Evolutionary conservation across 768 basidiomycete species (phyloP).

Genomic region (Mycena floridula): DNA sequence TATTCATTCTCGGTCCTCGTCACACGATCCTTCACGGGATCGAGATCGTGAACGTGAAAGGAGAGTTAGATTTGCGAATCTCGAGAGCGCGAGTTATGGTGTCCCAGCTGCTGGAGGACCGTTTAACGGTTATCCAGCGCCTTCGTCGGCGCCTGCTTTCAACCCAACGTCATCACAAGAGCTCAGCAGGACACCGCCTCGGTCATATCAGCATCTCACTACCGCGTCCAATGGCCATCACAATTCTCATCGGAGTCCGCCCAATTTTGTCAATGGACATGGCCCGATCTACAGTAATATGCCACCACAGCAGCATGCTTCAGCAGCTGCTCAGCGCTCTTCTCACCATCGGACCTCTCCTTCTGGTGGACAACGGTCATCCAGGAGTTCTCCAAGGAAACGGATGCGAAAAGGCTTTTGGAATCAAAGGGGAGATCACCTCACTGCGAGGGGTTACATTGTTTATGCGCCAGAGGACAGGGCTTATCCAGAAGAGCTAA

Average conservation of each 20-base stretch:
- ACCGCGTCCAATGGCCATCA: conserved; percentile 7
- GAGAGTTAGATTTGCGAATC: too few relatives aligned
- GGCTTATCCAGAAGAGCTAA: conserved; percentile 57
- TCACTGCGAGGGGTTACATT: conserved; percentile 45
- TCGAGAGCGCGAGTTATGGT: too few relatives aligned
- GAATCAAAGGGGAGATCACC: too few relatives aligned
- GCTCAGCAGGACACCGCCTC: too few relatives aligned
- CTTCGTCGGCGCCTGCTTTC: too few relatives aligned
- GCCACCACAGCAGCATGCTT: background rate
- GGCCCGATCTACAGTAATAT: background rate
- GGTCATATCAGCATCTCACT: too few relatives aligned
- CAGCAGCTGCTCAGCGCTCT: background rate
- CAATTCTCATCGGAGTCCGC: conserved; percentile 1
- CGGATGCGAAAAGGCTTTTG: conserved; percentile 55
- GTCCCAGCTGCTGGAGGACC: too few relatives aligned
- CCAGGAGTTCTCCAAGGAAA: conserved; percentile 10
- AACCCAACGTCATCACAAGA: too few relatives aligned
- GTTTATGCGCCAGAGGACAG: conserved; percentile 57
- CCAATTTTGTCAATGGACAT: background rate
- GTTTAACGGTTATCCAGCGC: too few relatives aligned
- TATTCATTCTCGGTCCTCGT: too few relatives aligned
- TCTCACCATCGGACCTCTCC: conserved; percentile 16
- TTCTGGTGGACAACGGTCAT: conserved; percentile 11
- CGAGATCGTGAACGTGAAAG: too few relatives aligned
- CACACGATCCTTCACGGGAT: too few relatives aligned